These are phyloP conservation scores for Aspergillus sp. DNA, from an alignment of 2,329 filamentous ascomycete species.

Conservation along the genomic window DNA sequence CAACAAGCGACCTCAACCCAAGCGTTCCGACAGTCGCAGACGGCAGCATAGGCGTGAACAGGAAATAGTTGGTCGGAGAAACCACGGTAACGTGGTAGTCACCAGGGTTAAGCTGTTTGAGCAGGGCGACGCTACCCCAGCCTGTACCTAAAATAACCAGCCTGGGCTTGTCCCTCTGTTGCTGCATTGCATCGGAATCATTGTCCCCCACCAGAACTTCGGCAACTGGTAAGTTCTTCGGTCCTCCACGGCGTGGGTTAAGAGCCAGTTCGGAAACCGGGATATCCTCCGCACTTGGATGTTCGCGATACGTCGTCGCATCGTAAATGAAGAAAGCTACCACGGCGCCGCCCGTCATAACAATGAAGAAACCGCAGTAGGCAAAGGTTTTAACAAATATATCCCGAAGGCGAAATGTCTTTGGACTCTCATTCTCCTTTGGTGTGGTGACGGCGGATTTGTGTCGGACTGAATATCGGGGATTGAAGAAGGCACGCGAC, in stretches of 20 bases:
- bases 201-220: conserved; percentile 88
- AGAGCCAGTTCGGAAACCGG: conserved; percentile 82
- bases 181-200: conserved; percentile 68
- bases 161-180: conserved; percentile 82
- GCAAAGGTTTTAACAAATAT: conserved; percentile 70
- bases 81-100: conserved; percentile 96
- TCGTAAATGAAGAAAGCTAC: conserved; percentile 92
- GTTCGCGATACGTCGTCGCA: conserved; percentile 81
- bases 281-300: conserved; percentile 67
- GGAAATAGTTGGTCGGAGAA: conserved; percentile 91
- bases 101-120: conserved; percentile 85
- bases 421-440: conserved; percentile 11
- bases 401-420: conserved; percentile 39
- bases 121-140: conserved; percentile 88
- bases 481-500: conserved; percentile 20
- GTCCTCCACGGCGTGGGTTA: conserved; percentile 76
- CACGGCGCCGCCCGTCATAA: conserved; percentile 67
- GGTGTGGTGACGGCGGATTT: conserved; percentile 28
- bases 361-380: conserved; percentile 71
- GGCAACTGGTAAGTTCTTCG: conserved; percentile 91
- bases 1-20: conserved; percentile 84
- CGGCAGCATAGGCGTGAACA: conserved; percentile 97
- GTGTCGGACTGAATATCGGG: conserved; percentile 30
- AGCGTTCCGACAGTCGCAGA: conserved; percentile 95
- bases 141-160: conserved; percentile 90